These are phyloP conservation scores for Diaporthe sp. DNA, from an alignment of 2,329 filamentous ascomycete genomes.

Conservation along the genomic window DNA sequence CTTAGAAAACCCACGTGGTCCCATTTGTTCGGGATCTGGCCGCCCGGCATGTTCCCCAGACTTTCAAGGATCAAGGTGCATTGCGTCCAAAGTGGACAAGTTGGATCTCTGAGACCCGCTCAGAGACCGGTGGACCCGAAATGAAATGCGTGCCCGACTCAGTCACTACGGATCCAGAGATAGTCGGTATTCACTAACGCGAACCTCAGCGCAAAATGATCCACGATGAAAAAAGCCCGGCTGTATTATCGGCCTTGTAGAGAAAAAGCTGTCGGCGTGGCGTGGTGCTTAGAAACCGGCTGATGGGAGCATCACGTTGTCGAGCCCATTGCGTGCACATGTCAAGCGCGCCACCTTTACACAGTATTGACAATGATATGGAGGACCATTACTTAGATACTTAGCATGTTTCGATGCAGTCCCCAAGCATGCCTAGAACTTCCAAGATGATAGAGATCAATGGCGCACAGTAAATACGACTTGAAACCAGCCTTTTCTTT, in stretches of 20 bases:
- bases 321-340: too few relatives aligned
- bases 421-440: too few relatives aligned
- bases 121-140: slow-evolving; percentile 1
- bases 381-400: too few relatives aligned
- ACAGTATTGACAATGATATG: too few relatives aligned
- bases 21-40: background rate
- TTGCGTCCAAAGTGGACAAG: background rate
- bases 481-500: too few relatives aligned
- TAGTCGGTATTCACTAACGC: background rate
- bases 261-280: background rate
- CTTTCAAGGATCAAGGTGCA: background rate
- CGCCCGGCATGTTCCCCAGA: background rate
- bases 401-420: too few relatives aligned
- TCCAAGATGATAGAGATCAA: too few relatives aligned
- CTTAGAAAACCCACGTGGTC: background rate
- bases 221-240: too few relatives aligned
- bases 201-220: background rate
- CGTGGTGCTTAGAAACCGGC: too few relatives aligned
- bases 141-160: background rate
- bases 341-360: too few relatives aligned
- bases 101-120: background rate
- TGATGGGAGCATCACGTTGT: too few relatives aligned
- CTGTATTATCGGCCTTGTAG: background rate
- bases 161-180: background rate
- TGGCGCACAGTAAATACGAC: too few relatives aligned